Conservation (phyloP, 176 grass and related monocot genomes). For the Ensete ventricosum region DNA sequence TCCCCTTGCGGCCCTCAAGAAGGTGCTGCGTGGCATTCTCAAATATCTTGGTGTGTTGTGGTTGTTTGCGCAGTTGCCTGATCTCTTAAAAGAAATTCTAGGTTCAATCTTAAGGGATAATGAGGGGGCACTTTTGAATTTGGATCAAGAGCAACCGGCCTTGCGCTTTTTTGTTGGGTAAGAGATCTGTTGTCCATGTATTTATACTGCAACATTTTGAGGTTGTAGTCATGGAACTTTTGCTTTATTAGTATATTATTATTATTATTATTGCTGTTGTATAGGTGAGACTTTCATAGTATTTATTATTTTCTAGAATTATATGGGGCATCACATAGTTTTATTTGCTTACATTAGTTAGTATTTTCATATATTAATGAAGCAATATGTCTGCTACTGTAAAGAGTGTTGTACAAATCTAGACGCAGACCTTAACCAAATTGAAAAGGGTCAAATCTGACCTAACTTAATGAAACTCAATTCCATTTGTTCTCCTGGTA, state of each 20-base stretch:
- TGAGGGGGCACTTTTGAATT: slow-evolving; percentile 94
- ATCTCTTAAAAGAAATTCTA: slow-evolving; percentile 93
- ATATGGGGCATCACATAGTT: too few relatives aligned
- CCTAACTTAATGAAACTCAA: too few relatives aligned
- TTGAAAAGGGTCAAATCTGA: too few relatives aligned
- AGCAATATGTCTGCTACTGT: neutral
- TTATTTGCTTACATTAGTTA: too few relatives aligned
- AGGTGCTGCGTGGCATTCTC: slow-evolving; percentile 90
- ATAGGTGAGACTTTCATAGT: too few relatives aligned
- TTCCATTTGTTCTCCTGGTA: too few relatives aligned
- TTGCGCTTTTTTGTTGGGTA: slow-evolving; percentile 99
- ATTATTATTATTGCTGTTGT: neutral
- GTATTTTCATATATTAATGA: neutral
- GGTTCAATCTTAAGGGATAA: slow-evolving; percentile 99
- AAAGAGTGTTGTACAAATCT: neutral
- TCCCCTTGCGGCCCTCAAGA: slow-evolving; percentile 91
- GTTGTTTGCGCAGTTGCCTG: slow-evolving; percentile 98
- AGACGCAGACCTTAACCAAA: too few relatives aligned
- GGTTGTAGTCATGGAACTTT: neutral
- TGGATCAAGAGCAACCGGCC: slow-evolving; percentile 98
- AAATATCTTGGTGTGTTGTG: slow-evolving; percentile 99
- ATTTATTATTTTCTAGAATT: too few relatives aligned
- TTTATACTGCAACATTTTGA: neutral
- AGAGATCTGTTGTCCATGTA: slow-evolving; percentile 15
- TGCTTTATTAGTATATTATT: neutral